Evolutionary conservation across 1,284 basidiomycete genomes (phyloP), one percentile per base, ranked within the genome.

Genomic region (Cutaneotrichosporon sp.): DNA sequence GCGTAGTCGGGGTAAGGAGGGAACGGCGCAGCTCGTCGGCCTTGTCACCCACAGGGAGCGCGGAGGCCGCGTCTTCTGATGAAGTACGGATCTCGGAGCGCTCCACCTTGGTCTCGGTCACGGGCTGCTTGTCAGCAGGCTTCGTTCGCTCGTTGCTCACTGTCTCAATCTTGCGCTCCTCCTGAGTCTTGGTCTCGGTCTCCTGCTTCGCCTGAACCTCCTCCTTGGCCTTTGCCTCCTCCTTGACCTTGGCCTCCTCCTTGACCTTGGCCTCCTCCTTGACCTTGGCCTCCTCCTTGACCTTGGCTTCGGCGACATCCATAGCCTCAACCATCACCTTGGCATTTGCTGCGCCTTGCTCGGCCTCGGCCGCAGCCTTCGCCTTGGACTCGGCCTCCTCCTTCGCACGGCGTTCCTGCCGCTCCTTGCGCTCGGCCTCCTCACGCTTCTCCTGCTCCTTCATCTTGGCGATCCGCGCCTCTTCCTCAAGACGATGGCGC

Each of bases 171-270:
- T 70, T 64, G 55, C 65, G 65, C 62, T 83, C 82, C 63, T 81
- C 81, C 62, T 82, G 80, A 4, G 61, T 50, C 56, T 72, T 68
- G 38, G 21, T 21, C 21, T 49, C 22, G 21, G 83, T 80, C 56
- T 82, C 80, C 51, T 83, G 79, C 61, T 82, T 36, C 1, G 80
- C 76, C 66, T 83, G 81, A 32, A 22, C 26, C 52, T 82, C 80
- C 49, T 76, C 76, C 63, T 74, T 71, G n/a, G 70, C 71, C 58
- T 75, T 70, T 53, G 59, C 50, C 40, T 68, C 69, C 60, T 64
- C 68, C 50, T 64, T 67, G 7, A 64, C 72, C 36, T 52, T 34
- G 2, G 69, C 77, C 67, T 80, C 80, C 26, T 42, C n/a, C 49
- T 49, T 60, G 7, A 63, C 59, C 50, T 70, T 62, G 8, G 64